Conservation (phyloP, 305 asterid genomes). For the Rubia occidens region DNA sequence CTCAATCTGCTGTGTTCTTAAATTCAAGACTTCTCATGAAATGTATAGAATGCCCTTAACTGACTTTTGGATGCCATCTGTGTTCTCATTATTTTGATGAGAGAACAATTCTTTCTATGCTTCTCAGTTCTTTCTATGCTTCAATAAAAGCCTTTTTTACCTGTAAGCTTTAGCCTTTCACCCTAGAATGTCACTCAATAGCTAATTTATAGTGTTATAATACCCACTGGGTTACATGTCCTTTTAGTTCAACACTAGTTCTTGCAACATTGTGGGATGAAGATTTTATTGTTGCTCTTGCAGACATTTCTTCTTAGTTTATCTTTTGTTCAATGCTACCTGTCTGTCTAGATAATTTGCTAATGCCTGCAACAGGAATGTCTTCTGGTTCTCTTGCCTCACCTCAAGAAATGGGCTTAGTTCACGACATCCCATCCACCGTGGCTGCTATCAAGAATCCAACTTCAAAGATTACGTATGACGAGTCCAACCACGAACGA, state of each 20-base stretch:
- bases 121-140: not conserved
- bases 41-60: not conserved
- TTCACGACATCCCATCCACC: constrained; percentile 32
- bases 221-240: not conserved
- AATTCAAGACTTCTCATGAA: not conserved
- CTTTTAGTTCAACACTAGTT: not conserved
- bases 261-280: not conserved
- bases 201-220: not conserved
- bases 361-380: constrained; percentile 25
- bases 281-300: not conserved
- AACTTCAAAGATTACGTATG: constrained; percentile 44
- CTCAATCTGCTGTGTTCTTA: not conserved
- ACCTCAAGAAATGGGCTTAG: constrained; percentile 22
- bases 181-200: not conserved
- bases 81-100: not conserved
- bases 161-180: not conserved
- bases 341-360: not conserved
- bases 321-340: not conserved
- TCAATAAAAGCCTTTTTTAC: not conserved
- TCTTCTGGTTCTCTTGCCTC: constrained; percentile 30
- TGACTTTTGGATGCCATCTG: not conserved
- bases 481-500: constrained; percentile 57
- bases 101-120: not conserved
- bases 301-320: not conserved
- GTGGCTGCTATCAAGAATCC: constrained; percentile 63